Base-by-base conservation (phyloP, 768 basidiomycete species). In the Pleurotus citrinopileatus region DNA sequence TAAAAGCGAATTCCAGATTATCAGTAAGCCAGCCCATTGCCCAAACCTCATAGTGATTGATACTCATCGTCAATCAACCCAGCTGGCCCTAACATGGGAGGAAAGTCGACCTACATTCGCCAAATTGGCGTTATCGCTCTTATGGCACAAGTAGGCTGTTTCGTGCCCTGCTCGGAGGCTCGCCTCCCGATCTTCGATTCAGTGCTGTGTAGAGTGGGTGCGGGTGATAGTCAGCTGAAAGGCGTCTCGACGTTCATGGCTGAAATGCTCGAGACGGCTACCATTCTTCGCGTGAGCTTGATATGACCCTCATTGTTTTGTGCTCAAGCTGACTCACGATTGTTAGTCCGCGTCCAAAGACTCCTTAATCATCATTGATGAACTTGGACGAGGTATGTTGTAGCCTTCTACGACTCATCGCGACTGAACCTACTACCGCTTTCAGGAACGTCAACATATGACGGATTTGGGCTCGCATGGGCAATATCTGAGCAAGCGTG, bases 221-320 rank as follows among this genome's bases (percentile, higher is more conserved):
- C 97, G 0, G 97, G 97, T 0, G 97, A 99, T 67, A 95, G 91
- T 67, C 96, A 98, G 65, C 73, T 98, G 42, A 98, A 97, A 69
- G 97, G 97, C 9, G 93, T 99, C 0, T 96, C 94, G 22, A 99
- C 96, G 0, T 99, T 99, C 68, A 98, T 98, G 96, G 95, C 94
- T 1, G 97, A 99, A 70, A 98, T 98, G 97, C 79, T 99, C 25
- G 97, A 99, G 69, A 98, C 95, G 0, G 95, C 97, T 0, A 92
- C 91, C 0, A 98, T 98, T 62, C 79, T 99, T 38, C 81, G 88
- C 62, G 93, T 92, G 32, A 25, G 83, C 62, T 19, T 42, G 34
- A 42, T 27, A n/a, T 45, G 13, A 5, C 9, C 4, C 8, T 5
- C n/a, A 3, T 19, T 40, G 20, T 46, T 46, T n/a, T 17, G 12